Base-by-base conservation (phyloP, 148 eudicot genomes). In the Spergularia marina region DNA sequence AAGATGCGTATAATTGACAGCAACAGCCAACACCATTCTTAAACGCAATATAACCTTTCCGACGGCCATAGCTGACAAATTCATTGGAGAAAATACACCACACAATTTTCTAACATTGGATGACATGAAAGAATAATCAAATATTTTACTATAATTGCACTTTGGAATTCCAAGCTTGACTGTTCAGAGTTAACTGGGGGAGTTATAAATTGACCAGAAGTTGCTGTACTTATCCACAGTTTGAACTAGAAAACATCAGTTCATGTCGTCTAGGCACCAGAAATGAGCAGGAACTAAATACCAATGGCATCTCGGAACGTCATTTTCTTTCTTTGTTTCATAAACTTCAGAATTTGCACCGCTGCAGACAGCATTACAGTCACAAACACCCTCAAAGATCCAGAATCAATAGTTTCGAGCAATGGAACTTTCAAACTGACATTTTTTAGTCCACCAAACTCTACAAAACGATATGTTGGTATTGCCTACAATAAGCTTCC, bases 401-500 rank as follows among this genome's bases (percentile, higher is more conserved):
- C 82, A 2, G 76, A 81, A 21, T 2, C 70, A 8, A 69, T 86
- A 34, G 66, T 76, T 36, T 86, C 89, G 12, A 44, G 30, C 5
- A 70, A 72, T 51, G 75, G 78, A 7, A 53, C n/a, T 20, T 84
- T 86, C 70, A 78, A 65, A 17, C 81, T 86, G 6, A 85, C 84
- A 8, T 83, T 86, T 73, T 83, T 86, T 53, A 79, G 72, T 58
- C 89, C 85, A 41, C 55, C 71, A 23, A 69, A 64, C 34, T 41
- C 47, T 5, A 56, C 47, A 30, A 63, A 76, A 17, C 75, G 82
- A 12, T 86, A 79, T 36, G 74, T 86, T 23, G 89, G 85, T 18
- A 83, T 86, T 16, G 81, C 85, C 85, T 86, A 81, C 73, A 76
- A 86, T 47, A 67, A 81, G 40, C 53, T 77, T 49, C 47, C 84